A percentile compares a stretch with the other conserved stretches of the same genome.
These are phyloP conservation scores for Aaosphaeria arxii DNA, from an alignment of 2,329 filamentous ascomycete species.

Conservation along the genomic window DNA sequence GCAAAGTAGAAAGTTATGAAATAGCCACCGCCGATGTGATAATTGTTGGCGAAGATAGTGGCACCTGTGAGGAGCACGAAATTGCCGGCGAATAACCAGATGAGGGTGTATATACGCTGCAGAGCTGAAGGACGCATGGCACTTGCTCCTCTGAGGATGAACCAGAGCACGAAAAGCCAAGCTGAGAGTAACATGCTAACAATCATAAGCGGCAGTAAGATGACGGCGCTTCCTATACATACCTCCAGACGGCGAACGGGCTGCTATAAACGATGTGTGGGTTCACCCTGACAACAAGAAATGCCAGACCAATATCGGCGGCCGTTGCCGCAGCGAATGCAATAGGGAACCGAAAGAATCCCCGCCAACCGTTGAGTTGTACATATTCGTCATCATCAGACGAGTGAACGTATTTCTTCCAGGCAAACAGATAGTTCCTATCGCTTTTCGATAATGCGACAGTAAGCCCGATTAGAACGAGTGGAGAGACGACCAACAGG, in stretches of 20 bases:
- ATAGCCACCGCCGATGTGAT: slow-evolving; percentile 73
- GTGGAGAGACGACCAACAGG: slow-evolving; percentile 73
- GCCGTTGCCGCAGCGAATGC: slow-evolving; percentile 66
- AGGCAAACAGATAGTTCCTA: slow-evolving; percentile 86
- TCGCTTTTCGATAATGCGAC: slow-evolving; percentile 67
- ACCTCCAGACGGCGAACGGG: slow-evolving; percentile 75
- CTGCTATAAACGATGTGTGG: slow-evolving; percentile 90
- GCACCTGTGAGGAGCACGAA: slow-evolving; percentile 71
- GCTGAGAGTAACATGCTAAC: slow-evolving; percentile 32
- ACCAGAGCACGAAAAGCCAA: slow-evolving; percentile 81
- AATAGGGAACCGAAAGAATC: slow-evolving; percentile 80
- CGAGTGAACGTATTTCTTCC: slow-evolving; percentile 59
- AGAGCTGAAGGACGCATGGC: slow-evolving; percentile 81
- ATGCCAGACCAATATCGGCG: slow-evolving; percentile 69
- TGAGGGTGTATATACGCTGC: slow-evolving; percentile 73
- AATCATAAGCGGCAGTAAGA: not conserved
- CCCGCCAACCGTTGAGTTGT: slow-evolving; percentile 70
- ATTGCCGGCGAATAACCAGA: slow-evolving; percentile 78
- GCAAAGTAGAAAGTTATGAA: slow-evolving; percentile 77
- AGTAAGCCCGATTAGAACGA: slow-evolving; percentile 68
- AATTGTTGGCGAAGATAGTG: slow-evolving; percentile 73
- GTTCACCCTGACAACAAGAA: slow-evolving; percentile 77
- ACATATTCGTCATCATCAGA: slow-evolving; percentile 60
- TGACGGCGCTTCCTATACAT: slow-evolving; percentile 4
- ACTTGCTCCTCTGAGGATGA: slow-evolving; percentile 73